These are phyloP conservation scores for Calocera viscosa DNA, from an alignment of 768 basidiomycete species.

Conservation along the genomic window DNA sequence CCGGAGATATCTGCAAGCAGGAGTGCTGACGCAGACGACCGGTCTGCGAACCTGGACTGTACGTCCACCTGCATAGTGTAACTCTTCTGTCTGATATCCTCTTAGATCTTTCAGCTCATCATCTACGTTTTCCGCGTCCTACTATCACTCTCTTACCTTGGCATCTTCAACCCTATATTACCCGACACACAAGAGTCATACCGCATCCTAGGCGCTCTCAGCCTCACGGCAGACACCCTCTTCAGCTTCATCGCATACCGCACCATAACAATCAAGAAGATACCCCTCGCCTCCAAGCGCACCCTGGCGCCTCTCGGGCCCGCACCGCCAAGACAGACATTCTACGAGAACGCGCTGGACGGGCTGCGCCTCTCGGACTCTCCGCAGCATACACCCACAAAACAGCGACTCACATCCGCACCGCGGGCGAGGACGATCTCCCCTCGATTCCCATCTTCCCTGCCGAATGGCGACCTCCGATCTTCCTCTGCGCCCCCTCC, in stretches of 20 bases:
- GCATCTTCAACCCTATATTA: not conserved
- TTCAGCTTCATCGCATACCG: not conserved
- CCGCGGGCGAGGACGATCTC: not conserved
- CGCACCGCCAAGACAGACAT: not conserved
- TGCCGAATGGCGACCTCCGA: not conserved
- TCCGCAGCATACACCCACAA: not conserved
- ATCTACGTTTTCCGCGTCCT: not conserved
- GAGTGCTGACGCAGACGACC: not conserved
- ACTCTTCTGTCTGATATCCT: not conserved
- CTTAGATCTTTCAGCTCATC: not conserved
- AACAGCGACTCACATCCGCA: not conserved
- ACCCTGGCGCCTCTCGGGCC: not conserved
- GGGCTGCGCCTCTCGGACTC: not conserved
- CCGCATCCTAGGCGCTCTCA: not conserved
- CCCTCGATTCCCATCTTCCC: not conserved
- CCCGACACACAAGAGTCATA: not conserved
- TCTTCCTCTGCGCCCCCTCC: not conserved
- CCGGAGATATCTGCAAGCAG: not conserved
- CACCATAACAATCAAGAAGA: not conserved
- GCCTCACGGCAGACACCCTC: not conserved
- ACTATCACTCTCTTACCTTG: not conserved
- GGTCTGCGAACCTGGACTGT: not conserved
- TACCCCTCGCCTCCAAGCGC: not conserved
- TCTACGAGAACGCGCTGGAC: constrained; percentile 1
- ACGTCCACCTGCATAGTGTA: not conserved